Conservation (phyloP, 805 yeast species). For the Ogataea nonfermentans region DNA sequence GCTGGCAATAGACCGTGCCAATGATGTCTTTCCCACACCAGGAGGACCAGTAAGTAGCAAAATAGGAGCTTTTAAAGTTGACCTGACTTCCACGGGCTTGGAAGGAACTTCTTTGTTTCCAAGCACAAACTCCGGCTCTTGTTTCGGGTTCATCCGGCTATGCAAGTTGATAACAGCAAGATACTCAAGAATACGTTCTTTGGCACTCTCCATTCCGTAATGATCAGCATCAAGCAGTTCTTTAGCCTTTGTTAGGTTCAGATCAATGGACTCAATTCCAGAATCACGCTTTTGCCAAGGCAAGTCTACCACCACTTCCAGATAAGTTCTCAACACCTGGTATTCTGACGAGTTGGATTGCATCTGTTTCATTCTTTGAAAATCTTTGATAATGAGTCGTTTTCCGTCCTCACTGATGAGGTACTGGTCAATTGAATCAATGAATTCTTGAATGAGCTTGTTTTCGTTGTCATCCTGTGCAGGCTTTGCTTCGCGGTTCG, state of each 20-base stretch:
- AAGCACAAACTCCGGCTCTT: conserved; percentile 8
- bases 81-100: background rate
- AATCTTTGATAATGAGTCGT: conserved; percentile 46
- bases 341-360: conserved; percentile 59
- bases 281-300: conserved; percentile 46
- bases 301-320: conserved; percentile 62
- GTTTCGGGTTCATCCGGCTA: conserved; percentile 21
- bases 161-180: conserved; percentile 71
- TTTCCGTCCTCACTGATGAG: conserved; percentile 42
- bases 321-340: conserved; percentile 61
- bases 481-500: conserved; percentile 6
- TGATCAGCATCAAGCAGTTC: conserved; percentile 70
- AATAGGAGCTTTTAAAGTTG: conserved; percentile 56
- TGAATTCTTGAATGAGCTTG: conserved; percentile 30
- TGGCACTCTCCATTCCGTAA: conserved; percentile 71
- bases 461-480: conserved; percentile 45
- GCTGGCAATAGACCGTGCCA: conserved; percentile 77
- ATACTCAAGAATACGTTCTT: conserved; percentile 73
- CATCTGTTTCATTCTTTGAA: conserved; percentile 51
- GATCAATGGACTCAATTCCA: conserved; percentile 29
- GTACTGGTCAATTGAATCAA: conserved; percentile 32
- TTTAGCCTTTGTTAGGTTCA: conserved; percentile 53
- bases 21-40: conserved; percentile 88
- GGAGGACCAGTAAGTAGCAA: conserved; percentile 87
- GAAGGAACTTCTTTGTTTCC: background rate